A percentile compares a stretch with the other conserved stretches of the same genome.
Evolutionary conservation across 169 alveolate species (phyloP).

Genomic region (Cryptosporidium muris): DNA sequence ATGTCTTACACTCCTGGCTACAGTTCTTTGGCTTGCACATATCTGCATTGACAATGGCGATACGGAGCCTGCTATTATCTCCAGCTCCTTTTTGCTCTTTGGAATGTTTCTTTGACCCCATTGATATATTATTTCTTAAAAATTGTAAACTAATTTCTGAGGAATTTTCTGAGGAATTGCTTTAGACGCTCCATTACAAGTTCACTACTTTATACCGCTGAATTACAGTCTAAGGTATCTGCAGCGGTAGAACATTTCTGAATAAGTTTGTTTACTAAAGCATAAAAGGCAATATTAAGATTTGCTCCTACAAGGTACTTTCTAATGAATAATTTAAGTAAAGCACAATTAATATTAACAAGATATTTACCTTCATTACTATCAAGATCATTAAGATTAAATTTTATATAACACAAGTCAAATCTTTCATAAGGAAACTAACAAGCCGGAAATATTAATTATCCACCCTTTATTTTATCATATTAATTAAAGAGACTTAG

Average conservation of each 20-base stretch:
- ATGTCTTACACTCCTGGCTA: slow-evolving; percentile 93
- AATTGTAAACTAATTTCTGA: too few species aligned
- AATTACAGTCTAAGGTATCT: too few species aligned
- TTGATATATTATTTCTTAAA: not conserved
- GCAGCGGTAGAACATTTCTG: too few species aligned
- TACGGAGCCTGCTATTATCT: slow-evolving; percentile 93
- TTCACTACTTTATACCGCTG: too few species aligned
- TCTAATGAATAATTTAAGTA: too few species aligned
- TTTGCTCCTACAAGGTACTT: too few species aligned
- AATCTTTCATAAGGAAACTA: too few species aligned
- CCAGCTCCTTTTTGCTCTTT: slow-evolving; percentile 71
- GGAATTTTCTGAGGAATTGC: too few species aligned
- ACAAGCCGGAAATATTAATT: not conserved
- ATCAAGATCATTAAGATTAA: not conserved
- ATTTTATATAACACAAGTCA: not conserved
- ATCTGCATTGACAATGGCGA: slow-evolving; percentile 97
- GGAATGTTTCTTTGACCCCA: slow-evolving; percentile 73
- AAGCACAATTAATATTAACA: not conserved
- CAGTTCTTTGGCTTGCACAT: slow-evolving; percentile 99
- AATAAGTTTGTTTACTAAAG: too few species aligned
- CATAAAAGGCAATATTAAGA: too few species aligned
- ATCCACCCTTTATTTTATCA: not conserved
- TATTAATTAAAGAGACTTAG: slow-evolving; percentile 37
- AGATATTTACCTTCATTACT: not conserved
- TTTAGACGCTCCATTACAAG: too few species aligned